phyloP scores from a whole-genome alignment of 140 eudicot species.

The Ambrosia hybrid region DNA sequence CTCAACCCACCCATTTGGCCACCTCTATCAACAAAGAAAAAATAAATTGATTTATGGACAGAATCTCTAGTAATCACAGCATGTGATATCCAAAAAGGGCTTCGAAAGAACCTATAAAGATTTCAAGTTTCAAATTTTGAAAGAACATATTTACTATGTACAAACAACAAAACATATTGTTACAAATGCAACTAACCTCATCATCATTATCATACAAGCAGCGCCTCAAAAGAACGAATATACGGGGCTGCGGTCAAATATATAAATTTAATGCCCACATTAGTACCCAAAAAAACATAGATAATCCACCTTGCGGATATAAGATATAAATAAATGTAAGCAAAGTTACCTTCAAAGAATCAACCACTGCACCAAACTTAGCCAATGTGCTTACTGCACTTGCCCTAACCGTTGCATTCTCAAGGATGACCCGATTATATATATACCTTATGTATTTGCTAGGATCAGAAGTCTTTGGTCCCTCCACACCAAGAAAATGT shows the following conservation, averaged over 20 bases:
- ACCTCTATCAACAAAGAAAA: constrained; percentile 9
- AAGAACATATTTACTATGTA: not conserved
- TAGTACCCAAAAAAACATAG: constrained; percentile 11
- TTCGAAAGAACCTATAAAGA: not conserved
- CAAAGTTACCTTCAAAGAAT: constrained; percentile 41
- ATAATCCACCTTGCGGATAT: not conserved
- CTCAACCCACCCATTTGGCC: constrained; percentile 2
- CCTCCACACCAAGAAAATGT: constrained; percentile 95
- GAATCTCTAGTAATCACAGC: no score
- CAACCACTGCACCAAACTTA: constrained; percentile 91
- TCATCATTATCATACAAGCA: constrained; percentile 93
- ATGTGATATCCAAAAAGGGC: not conserved
- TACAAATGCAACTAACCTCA: constrained; percentile 66
- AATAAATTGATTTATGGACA: not conserved
- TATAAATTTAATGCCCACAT: constrained; percentile 5
- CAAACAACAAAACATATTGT: constrained; percentile 12
- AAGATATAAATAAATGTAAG: not conserved
- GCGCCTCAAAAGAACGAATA: constrained; percentile 76
- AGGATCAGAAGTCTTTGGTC: constrained; percentile 97
- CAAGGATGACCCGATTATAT: constrained; percentile 92
- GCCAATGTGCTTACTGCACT: constrained; percentile 97
- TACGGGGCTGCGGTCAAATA: constrained; percentile 83
- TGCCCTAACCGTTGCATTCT: constrained; percentile 96
- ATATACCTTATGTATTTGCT: constrained; percentile 92
- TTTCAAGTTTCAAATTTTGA: not conserved